Base-by-base conservation (phyloP, 306 rosid species). In the Cercis canadensis region DNA sequence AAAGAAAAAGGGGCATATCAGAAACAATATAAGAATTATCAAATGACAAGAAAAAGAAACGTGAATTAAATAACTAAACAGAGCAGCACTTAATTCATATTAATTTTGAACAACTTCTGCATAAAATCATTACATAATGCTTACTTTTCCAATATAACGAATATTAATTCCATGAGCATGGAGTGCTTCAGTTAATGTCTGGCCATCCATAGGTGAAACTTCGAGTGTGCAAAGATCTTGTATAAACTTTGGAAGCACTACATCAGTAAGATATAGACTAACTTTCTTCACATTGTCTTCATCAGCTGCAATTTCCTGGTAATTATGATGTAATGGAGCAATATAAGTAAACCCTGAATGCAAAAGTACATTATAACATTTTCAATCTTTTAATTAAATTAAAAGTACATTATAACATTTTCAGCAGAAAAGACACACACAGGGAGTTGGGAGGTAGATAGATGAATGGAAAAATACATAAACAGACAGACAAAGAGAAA, bases 171-270 rank as follows among this genome's bases (percentile, higher is more conserved):
- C 99, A 79, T 91, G 96, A 71, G 97, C 99, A 82, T 95, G 99
- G 49, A 95, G 91, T 55, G 96, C 99, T 83, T 95, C 99, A 57
- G 96, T 89, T 67, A 95, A 69, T 57, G 99, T 95, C 79, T 91
- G 99, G 57, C 99, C 97, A 81, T 95, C 99, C 99, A 95, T 95
- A 4, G 99, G 99, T 2, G 99, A 95, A 72, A 95, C 96, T 92
- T 95, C 99, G 64, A 95, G 96, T 0, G 92, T 89, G 80, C 97
- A 89, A 44, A 95, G 96, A 76, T 95, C 99, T 91, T 95, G 97
- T 65, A 95, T 78, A 67, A 95, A 95, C 78, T 95, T 95, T 0
- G 97, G 97, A 83, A 95, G 92, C 54, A 87, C 97, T 70, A 87
- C 90, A 70, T 87, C 89, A 52, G 78, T 78, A 41, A 95, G 97